Base-by-base conservation (phyloP, 345 rosid genomes). In the Atalantia buxifolia region DNA sequence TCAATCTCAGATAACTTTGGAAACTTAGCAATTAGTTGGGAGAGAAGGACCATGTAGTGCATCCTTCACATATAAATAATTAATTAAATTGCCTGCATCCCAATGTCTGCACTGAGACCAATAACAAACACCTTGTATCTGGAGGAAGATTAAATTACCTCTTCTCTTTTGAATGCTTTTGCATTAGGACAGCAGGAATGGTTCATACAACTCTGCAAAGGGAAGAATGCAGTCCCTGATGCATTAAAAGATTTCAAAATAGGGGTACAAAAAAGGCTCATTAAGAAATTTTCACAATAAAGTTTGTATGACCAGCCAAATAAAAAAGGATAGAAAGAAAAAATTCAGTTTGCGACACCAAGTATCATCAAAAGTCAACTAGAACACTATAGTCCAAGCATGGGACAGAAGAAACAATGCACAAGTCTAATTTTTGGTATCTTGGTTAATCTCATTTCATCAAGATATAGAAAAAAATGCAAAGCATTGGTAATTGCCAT, bases 111-210 rank as follows among this genome's bases (percentile, higher is more conserved):
- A 25, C 18, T 3, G 60, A 72, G 65, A 57, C 50, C n/a, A 4
- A 40, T 16, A 25, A 31, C 42, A 66, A 77, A 64, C 57, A 33
- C 60, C 66, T 14, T 31, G 55, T 59, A 77, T 59, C 35, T 27
- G 21, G 25, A 30, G 36, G 66, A 27, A 38, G 28, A 13, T 62
- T 68, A 66, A 28, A 30, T 19, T 88, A 88, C 98, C 95, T 91
- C 92, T 30, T 95, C 98, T 87, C 99, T 87, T 88, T 93, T 95
- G 88, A 95, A 95, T 66, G 99, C 99, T 83, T 87, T 91, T 67
- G 98, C 93, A 78, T 89, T 93, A 36, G 99, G 98, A 78, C 78
- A 84, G 78, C 99, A 95, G 0, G 99, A 93, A 82, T 95, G 98
- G 84, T 95, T 95, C 94, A 92, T 86, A 79, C 99, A 93, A 79